Base-by-base conservation (phyloP, 192 early-diverging fungal species). In the Dissophora ornata region DNA sequence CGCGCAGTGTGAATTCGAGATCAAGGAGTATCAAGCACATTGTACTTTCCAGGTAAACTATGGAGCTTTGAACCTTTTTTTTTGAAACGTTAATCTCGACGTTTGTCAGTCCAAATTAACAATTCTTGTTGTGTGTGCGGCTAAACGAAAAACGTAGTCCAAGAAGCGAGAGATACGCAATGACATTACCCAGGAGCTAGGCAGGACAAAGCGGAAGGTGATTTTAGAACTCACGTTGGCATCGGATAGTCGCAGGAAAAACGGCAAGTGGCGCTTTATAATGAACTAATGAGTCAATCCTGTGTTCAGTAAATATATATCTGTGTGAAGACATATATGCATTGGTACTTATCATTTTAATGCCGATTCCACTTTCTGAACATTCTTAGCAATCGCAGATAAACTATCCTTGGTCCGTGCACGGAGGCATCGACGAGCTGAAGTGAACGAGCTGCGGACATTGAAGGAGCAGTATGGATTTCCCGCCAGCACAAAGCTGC, bases 11-110 rank as follows among this genome's bases (percentile, higher is more conserved):
- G 79, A 86, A 32, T 84, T 71, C 46, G 85, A 86, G 53, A 81
- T 81, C 21, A 71, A 80, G 28, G 79, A 83, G 56, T 84, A 86
- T 56, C 82, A 84, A 53, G 85, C 85, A 5, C 83, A 86, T 44
- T 75, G 71, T 51, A 75, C 71, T 19, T 75, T 40, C 45, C 71
- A 75, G 36, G 71, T 75, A 67, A 4, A 3, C 21, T 16, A 10
- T 47, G 3, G 29, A 38, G n/a, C n/a, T n/a, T n/a, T n/a, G n/a
- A n/a, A n/a, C n/a, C n/a, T n/a, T n/a, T n/a, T n/a, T n/a, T n/a
- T n/a, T n/a, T n/a, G n/a, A n/a, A n/a, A n/a, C n/a, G n/a, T n/a
- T n/a, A n/a, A n/a, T n/a, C n/a, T n/a, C n/a, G n/a, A n/a, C n/a
- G n/a, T n/a, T n/a, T n/a, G n/a, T n/a, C n/a, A n/a, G n/a, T n/a